phyloP scores from a whole-genome alignment of 108 stramenopile genomes.

The Conticribra guillardii region DNA sequence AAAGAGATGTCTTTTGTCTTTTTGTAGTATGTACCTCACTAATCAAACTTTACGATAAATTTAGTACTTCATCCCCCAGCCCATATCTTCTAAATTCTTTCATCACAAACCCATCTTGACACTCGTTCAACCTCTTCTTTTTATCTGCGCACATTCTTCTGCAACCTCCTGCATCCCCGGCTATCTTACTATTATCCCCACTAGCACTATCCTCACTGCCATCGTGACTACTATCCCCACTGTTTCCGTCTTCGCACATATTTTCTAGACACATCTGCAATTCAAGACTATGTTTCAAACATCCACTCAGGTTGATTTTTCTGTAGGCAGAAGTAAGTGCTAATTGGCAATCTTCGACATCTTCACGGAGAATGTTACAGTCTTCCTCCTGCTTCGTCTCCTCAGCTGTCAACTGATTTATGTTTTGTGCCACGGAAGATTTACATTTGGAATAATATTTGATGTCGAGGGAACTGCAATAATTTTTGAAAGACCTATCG shows the following conservation, averaged over 20 bases:
- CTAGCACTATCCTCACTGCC: conserved; percentile 9
- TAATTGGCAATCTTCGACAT: conserved; percentile 6
- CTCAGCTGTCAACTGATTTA: not conserved
- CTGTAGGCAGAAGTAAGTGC: conserved; percentile 15
- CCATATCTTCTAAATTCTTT: conserved; percentile 15
- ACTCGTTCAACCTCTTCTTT: not conserved
- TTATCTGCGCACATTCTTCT: not conserved
- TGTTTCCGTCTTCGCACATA: not conserved
- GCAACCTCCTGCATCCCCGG: no score
- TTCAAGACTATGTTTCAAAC: conserved; percentile 7
- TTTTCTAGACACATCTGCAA: conserved; percentile 13
- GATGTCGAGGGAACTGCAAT: conserved; percentile 5
- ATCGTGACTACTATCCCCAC: not conserved
- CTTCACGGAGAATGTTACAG: not conserved
- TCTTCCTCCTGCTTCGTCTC: not conserved
- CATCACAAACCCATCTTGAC: not conserved
- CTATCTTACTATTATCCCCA: not conserved
- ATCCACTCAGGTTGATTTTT: conserved; percentile 4
- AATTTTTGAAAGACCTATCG: not conserved
- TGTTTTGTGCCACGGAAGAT: not conserved
- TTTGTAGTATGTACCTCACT: no score
- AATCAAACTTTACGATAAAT: not conserved
- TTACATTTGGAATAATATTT: no score
- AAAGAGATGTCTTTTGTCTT: no score
- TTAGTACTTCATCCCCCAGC: conserved; percentile 2